phyloP scores from a whole-genome alignment of 768 basidiomycete species.

The Candolleomyces efflorescens region DNA sequence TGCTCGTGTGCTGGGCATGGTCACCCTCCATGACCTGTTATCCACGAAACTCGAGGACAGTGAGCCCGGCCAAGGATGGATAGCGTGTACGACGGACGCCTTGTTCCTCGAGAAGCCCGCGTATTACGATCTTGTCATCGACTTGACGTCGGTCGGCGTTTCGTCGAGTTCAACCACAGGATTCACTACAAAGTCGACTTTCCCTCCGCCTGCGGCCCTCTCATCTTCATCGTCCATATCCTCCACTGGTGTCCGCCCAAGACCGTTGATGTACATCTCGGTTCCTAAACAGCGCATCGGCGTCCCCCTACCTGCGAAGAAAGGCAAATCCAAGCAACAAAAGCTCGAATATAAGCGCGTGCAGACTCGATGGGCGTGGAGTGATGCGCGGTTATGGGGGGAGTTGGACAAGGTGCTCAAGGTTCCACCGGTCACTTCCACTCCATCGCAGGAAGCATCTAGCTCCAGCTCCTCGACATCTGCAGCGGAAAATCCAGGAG shows the following conservation, averaged over 20 bases:
- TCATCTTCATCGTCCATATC: not conserved
- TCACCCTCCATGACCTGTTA: constrained; percentile 66
- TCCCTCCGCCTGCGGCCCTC: not conserved
- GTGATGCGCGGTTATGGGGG: constrained; percentile 5
- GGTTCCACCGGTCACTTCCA: not conserved
- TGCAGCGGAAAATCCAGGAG: not conserved
- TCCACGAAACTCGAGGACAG: constrained; percentile 33
- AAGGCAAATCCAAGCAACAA: not conserved
- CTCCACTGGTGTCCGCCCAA: not conserved
- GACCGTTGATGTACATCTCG: constrained; percentile 8
- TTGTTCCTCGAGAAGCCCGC: constrained; percentile 79
- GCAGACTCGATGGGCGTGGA: constrained; percentile 8
- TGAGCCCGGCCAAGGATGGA: constrained; percentile 66
- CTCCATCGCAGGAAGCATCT: too few relatives aligned
- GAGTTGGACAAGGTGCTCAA: constrained; percentile 5
- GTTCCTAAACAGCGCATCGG: not conserved
- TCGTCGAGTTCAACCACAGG: not conserved
- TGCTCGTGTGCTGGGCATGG: constrained; percentile 71
- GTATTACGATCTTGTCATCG: constrained; percentile 78
- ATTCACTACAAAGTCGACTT: not conserved
- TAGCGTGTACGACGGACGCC: constrained; percentile 86
- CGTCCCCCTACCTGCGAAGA: not conserved
- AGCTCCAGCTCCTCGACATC: not conserved
- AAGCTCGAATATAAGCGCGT: constrained; percentile 1
- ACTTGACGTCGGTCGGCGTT: constrained; percentile 45